These are phyloP conservation scores for Pezicula carpinea DNA, from an alignment of 2,329 filamentous ascomycete species.

Conservation along the genomic window DNA sequence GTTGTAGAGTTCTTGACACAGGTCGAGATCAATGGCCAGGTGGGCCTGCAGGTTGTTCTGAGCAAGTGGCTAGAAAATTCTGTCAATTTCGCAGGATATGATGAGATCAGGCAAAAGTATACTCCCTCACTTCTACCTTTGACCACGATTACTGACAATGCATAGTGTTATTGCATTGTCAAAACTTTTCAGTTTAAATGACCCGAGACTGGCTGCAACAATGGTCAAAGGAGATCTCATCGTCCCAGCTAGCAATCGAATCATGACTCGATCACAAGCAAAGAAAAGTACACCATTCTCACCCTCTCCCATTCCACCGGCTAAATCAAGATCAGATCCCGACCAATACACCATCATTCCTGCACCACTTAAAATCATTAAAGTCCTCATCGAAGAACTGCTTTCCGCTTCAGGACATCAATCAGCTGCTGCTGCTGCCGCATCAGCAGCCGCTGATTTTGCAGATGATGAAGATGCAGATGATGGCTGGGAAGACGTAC, in stretches of 20 bases:
- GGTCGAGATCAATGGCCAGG: conserved; percentile 74
- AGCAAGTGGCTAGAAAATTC: conserved; percentile 97
- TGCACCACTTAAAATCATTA: conserved; percentile 90
- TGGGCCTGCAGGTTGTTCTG: conserved; percentile 82
- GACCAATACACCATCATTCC: conserved; percentile 86
- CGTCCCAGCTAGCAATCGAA: conserved; percentile 70
- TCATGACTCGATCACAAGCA: conserved; percentile 90
- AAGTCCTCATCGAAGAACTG: conserved; percentile 90
- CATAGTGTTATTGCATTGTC: conserved; percentile 82
- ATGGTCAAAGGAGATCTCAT: conserved; percentile 91
- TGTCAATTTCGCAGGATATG: conserved; percentile 94
- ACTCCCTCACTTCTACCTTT: conserved; percentile 26
- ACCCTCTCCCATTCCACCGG: conserved; percentile 14
- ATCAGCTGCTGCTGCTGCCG: conserved; percentile 51
- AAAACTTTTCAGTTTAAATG: conserved; percentile 84
- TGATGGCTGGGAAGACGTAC: conserved; percentile 86
- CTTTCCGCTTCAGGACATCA: conserved; percentile 69
- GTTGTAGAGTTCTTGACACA: conserved; percentile 88
- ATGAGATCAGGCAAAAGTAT: conserved; percentile 94
- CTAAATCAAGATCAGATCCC: conserved; percentile 52
- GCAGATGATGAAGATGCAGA: conserved; percentile 67
- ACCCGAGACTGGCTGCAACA: conserved; percentile 71
- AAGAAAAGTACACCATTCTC: conserved; percentile 60
- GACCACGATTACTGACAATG: conserved; percentile 26
- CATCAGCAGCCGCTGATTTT: conserved; percentile 53